Percentiles rank a stretch among this genome's conserved stretches.
Conservation (phyloP, 371 early-diverging fungal genomes). For the Mucor plumbeus region DNA sequence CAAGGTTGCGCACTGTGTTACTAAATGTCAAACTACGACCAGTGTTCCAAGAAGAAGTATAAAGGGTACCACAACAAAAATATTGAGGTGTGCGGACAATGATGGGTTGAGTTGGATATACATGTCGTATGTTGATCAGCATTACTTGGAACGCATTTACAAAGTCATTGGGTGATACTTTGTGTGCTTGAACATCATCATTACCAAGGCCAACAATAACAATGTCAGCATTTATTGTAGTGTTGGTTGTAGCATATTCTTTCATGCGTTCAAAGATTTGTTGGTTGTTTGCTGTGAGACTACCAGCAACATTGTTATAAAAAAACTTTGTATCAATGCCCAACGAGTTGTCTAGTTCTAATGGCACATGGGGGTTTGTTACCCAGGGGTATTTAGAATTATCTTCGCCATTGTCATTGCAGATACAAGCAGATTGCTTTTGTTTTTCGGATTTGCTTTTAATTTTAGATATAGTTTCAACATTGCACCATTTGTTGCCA, state of each 20-base stretch:
- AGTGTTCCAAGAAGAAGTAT: slow-evolving; percentile 42
- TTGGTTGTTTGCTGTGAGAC: slow-evolving; percentile 23
- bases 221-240: slow-evolving; percentile 30
- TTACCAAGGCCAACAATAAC: slow-evolving; percentile 47
- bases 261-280: slow-evolving; percentile 5
- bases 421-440: slow-evolving; percentile 25
- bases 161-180: slow-evolving; percentile 35
- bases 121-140: slow-evolving; percentile 20
- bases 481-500: slow-evolving; percentile 39
- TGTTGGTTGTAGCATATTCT: slow-evolving; percentile 5
- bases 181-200: slow-evolving; percentile 31
- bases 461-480: background rate
- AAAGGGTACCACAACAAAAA: slow-evolving; percentile 38
- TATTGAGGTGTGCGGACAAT: slow-evolving; percentile 47
- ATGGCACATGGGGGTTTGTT: slow-evolving; percentile 32
- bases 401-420: slow-evolving; percentile 27
- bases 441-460: slow-evolving; percentile 2
- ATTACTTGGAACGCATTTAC: slow-evolving; percentile 22
- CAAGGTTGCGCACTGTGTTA: slow-evolving; percentile 28
- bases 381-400: slow-evolving; percentile 40
- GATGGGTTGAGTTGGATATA: slow-evolving; percentile 43
- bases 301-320: slow-evolving; percentile 28
- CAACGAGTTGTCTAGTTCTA: slow-evolving; percentile 39
- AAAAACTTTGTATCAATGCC: slow-evolving; percentile 38
- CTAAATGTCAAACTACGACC: slow-evolving; percentile 48